These are phyloP conservation scores for Stemphylium vesicarium DNA, from an alignment of 2,329 filamentous ascomycete species.

Conservation along the genomic window DNA sequence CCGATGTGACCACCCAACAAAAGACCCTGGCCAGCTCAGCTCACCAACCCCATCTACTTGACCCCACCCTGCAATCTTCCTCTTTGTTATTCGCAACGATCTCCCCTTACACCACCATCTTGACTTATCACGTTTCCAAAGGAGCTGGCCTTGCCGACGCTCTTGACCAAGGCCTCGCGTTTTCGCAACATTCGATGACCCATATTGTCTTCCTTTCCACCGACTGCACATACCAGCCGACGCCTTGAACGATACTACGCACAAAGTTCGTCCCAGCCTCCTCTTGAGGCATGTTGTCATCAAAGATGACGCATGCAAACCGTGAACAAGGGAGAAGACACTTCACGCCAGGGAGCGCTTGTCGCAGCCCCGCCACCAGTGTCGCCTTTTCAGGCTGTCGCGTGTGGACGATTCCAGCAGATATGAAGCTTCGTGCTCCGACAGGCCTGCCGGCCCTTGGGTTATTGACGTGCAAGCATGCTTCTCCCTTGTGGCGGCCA, in stretches of 20 bases:
- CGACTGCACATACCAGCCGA: background rate
- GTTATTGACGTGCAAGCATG: slow-evolving; percentile 29
- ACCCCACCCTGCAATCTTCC: background rate
- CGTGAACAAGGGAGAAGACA: slow-evolving; percentile 17
- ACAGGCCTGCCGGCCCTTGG: slow-evolving; percentile 37
- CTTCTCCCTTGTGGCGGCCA: slow-evolving; percentile 17
- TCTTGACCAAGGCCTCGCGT: background rate
- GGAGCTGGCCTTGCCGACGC: background rate
- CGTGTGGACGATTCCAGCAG: slow-evolving; percentile 38
- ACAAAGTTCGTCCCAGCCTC: background rate
- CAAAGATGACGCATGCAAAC: slow-evolving; percentile 13
- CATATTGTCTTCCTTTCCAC: background rate
- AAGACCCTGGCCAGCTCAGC: background rate
- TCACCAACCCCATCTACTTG: background rate
- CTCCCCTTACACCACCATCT: background rate
- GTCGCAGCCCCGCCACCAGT: slow-evolving; percentile 32
- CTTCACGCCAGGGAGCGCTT: slow-evolving; percentile 27
- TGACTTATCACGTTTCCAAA: background rate
- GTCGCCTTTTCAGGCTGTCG: slow-evolving; percentile 31
- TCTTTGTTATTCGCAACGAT: background rate
- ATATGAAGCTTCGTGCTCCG: slow-evolving; percentile 27
- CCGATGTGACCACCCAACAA: slow-evolving; percentile 6
- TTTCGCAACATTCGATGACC: background rate
- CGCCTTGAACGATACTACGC: slow-evolving; percentile 5
- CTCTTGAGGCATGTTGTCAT: slow-evolving; percentile 5